Percentiles rank a stretch among this genome's conserved stretches.
These are phyloP conservation scores for Coniochaeta prunicola DNA, from an alignment of 2,329 filamentous ascomycete species.

Conservation along the genomic window DNA sequence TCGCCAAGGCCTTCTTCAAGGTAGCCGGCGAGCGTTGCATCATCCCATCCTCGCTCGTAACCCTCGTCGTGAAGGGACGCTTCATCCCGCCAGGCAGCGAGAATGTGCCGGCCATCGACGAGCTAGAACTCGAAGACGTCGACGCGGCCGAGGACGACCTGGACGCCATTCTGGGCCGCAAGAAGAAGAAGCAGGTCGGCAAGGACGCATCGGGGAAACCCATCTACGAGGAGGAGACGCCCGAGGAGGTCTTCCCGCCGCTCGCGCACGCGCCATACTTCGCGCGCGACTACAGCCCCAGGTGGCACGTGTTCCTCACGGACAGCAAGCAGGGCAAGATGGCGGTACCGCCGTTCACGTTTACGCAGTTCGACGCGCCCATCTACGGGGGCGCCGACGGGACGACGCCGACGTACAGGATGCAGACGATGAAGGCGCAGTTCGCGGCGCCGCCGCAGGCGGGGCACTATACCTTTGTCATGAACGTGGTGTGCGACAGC, in stretches of 20 bases:
- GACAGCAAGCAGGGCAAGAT: slow-evolving; percentile 94
- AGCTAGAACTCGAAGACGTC: slow-evolving; percentile 78
- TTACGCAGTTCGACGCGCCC: slow-evolving; percentile 84
- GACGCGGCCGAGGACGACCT: slow-evolving; percentile 91
- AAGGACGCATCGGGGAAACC: slow-evolving; percentile 52
- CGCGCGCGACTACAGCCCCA: slow-evolving; percentile 78
- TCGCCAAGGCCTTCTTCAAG: slow-evolving; percentile 97
- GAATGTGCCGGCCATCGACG: slow-evolving; percentile 66
- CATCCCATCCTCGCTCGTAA: slow-evolving; percentile 85
- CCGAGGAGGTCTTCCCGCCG: slow-evolving; percentile 66
- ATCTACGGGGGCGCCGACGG: slow-evolving; percentile 70
- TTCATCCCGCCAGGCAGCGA: slow-evolving; percentile 81
- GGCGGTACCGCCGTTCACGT: slow-evolving; percentile 93
- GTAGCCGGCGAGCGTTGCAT: slow-evolving; percentile 91
- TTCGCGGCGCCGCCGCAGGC: slow-evolving; percentile 91
- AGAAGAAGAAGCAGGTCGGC: slow-evolving; percentile 60
- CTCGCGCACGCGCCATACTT: slow-evolving; percentile 89
- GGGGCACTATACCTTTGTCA: slow-evolving; percentile 88
- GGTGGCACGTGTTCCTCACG: slow-evolving; percentile 91
- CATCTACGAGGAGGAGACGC: slow-evolving; percentile 39
- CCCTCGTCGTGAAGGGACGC: slow-evolving; percentile 89
- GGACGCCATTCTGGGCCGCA: slow-evolving; percentile 73
- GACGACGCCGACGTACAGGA: slow-evolving; percentile 77
- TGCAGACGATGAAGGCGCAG: slow-evolving; percentile 95
- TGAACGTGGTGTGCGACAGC: slow-evolving; percentile 90